Percentiles rank a stretch among this genome's conserved stretches.
phyloP scores from a whole-genome alignment of 129 eudicot genomes.

The Flaveria ramosissima region DNA sequence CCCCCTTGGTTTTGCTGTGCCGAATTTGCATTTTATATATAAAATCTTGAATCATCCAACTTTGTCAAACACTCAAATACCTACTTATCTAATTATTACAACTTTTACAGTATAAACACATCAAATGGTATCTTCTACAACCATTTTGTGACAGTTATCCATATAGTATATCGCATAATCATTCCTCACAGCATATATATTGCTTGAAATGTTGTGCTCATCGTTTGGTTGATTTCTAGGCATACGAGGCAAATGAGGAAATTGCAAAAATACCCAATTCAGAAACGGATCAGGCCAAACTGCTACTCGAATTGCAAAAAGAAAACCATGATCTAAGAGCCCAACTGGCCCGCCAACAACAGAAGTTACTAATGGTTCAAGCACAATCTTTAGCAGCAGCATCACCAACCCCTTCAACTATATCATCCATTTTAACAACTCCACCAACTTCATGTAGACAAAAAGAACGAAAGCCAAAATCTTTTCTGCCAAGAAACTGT shows the following conservation, averaged over 20 bases:
- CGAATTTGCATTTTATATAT: neutral
- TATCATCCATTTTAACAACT: constrained; percentile 57
- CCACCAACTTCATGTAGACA: constrained; percentile 55
- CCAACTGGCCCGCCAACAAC: constrained; percentile 77
- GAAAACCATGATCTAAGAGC: constrained; percentile 76
- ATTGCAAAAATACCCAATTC: constrained; percentile 42
- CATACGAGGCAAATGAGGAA: constrained; percentile 65
- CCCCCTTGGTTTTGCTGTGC: neutral
- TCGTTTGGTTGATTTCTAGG: constrained; percentile 35
- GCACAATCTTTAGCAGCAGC: constrained; percentile 70
- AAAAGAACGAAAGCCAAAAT: constrained; percentile 51
- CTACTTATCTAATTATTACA: neutral
- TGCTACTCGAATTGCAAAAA: constrained; percentile 79
- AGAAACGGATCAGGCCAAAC: constrained; percentile 71
- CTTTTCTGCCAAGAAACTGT: constrained; percentile 56
- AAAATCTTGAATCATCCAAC: no score
- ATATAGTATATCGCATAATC: neutral
- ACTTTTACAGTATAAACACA: neutral
- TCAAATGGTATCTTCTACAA: neutral
- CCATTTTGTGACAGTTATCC: neutral
- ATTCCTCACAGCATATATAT: neutral
- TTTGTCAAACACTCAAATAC: no score
- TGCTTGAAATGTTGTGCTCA: neutral
- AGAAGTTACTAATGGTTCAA: constrained; percentile 60
- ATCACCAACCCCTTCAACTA: constrained; percentile 66